Evolutionary conservation across 73 alveolate species (phyloP), one percentile per base, ranked within the genome.

Genomic region (Paramecium bursaria): DNA sequence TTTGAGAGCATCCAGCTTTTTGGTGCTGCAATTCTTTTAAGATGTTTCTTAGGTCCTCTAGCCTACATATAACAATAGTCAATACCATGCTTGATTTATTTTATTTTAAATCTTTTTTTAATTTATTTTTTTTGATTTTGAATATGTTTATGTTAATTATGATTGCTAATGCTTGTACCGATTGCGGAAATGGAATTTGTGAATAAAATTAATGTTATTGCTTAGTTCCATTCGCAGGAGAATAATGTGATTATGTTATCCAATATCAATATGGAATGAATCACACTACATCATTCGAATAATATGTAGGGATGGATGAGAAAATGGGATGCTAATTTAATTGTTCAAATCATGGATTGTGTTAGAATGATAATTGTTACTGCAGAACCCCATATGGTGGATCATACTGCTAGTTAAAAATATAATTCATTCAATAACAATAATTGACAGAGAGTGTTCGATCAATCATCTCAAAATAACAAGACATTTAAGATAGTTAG

Each of bases 21-120:
- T 39, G 99, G 99, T 86, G 99, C 99, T 75, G 91, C 90, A 89
- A 97, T 90, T 93, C 99, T 93, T 95, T 97, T 97, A 93, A 95
- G 75, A 92, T 97, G 99, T 93, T 97, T 96, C 95, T 93, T 94
- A 73, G 97, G 97, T 30, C 99, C 99, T 86, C 99, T 91, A 80
- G 98, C 99, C 99, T 79, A 35, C 17, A 35, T 39, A 39, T 1
- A 35, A 39, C 55, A 57, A 67, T 67, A 35, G 19, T 31, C 33
- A 30, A 21, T 67, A 67, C 82, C 82, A 67, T 67, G 22, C 19
- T 67, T 67, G 82, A 39, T 67, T 39, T n/a, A n/a, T n/a, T n/a
- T n/a, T n/a, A n/a, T n/a, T n/a, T n/a, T n/a, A n/a, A n/a, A n/a
- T n/a, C n/a, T 39, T 39, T 7, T 39, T 7, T 39, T 7, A 39